A percentile compares a stretch with the other conserved stretches of the same genome.
These are phyloP conservation scores for Boletus sensibilis DNA, from an alignment of 768 basidiomycete species.

Conservation along the genomic window DNA sequence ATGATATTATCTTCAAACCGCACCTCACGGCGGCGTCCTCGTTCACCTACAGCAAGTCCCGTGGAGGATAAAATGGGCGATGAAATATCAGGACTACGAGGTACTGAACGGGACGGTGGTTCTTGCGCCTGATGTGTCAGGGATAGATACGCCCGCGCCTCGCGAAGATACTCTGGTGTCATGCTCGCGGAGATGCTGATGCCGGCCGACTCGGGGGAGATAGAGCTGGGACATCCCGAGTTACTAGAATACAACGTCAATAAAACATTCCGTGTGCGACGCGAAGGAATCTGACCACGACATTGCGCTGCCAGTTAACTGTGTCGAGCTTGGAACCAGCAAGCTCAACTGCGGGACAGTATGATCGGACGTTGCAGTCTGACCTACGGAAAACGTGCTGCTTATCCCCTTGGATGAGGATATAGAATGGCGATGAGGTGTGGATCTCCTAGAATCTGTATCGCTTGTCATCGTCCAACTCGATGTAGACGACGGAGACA, in stretches of 20 bases:
- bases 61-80: conserved; percentile 33
- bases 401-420: conserved; percentile 13
- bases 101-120: conserved; percentile 7
- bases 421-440: conserved; percentile 3
- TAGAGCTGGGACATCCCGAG: conserved; percentile 29
- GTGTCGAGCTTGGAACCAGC: conserved; percentile 25
- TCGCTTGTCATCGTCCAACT: conserved; percentile 32
- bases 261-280: not conserved
- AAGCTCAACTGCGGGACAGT: conserved; percentile 28
- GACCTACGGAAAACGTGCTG: conserved; percentile 3
- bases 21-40: conserved; percentile 33
- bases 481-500: conserved; percentile 26
- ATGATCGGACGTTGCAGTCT: conserved; percentile 9
- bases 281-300: not conserved
- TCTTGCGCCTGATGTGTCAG: conserved; percentile 25
- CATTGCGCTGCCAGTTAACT: conserved; percentile 15
- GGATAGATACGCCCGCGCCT: conserved; percentile 34
- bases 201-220: conserved; percentile 35
- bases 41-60: conserved; percentile 28
- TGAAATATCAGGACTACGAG: conserved; percentile 23
- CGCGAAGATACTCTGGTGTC: conserved; percentile 34
- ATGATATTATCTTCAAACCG: conserved; percentile 36
- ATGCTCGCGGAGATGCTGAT: conserved; percentile 31
- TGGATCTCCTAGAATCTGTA: conserved; percentile 17
- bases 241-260: conserved; percentile 17